Percentiles rank a stretch among this genome's conserved stretches.
Evolutionary conservation across 78 protist species (phyloP).

Genomic region (Salpingoeca rosetta): DNA sequence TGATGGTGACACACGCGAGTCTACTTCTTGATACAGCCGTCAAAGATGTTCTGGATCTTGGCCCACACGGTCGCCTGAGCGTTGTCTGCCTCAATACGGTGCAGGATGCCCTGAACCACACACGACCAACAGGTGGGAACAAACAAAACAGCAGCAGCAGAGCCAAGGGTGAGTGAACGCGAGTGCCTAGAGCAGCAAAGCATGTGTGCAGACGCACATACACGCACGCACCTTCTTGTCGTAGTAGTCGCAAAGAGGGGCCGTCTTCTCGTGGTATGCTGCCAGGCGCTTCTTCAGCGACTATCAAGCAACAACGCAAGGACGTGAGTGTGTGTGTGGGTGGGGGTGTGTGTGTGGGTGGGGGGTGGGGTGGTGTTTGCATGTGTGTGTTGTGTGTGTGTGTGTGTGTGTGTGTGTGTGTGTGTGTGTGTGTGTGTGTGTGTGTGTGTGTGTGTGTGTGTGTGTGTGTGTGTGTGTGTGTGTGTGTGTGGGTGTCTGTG

Average conservation of each 20-base stretch:
- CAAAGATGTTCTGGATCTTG: slow-evolving; percentile 16
- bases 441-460: too few relatives aligned
- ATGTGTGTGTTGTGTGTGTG: too few relatives aligned
- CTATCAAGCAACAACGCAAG: too few relatives aligned
- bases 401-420: too few relatives aligned
- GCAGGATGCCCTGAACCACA: not conserved
- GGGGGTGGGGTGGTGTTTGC: too few relatives aligned
- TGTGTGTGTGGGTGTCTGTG: too few relatives aligned
- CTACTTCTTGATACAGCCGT: not conserved
- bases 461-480: too few relatives aligned
- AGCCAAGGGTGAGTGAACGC: not conserved
- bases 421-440: too few relatives aligned
- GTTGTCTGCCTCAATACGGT: slow-evolving; percentile 6
- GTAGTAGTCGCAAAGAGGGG: slow-evolving; percentile 54
- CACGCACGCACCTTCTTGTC: not conserved
- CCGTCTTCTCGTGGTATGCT: slow-evolving; percentile 42
- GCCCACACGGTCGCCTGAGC: slow-evolving; percentile 22
- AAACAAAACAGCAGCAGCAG: not conserved
- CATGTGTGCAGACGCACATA: not conserved
- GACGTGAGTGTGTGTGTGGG: too few relatives aligned
- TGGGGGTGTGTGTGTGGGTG: too few relatives aligned
- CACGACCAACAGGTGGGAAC: too few relatives aligned
- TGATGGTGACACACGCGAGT: too few relatives aligned
- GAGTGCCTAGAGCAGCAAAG: not conserved
- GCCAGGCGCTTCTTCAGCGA: slow-evolving; percentile 43